A percentile compares a stretch with the other conserved stretches of the same genome.
phyloP scores from a whole-genome alignment of 2,329 filamentous ascomycete species.

The Fusarium protoensiforme region DNA sequence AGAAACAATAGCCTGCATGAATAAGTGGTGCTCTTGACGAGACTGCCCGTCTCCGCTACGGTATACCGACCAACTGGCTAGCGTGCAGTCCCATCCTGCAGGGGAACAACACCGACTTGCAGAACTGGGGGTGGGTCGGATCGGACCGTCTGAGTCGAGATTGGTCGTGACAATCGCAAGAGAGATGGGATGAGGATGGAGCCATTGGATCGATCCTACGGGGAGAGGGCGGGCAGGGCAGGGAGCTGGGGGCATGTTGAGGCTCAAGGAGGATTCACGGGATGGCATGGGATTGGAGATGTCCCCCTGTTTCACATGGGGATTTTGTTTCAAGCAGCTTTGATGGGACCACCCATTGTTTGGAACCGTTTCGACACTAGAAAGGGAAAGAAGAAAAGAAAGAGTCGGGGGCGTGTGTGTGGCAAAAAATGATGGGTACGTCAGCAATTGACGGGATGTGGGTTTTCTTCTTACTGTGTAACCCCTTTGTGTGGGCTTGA shows the following conservation, averaged over 20 bases:
- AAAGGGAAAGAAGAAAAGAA: neutral
- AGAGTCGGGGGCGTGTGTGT: neutral
- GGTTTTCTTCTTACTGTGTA: neutral
- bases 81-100: neutral
- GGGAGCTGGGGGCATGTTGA: neutral
- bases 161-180: neutral
- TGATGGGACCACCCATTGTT: neutral
- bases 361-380: neutral
- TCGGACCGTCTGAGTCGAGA: neutral
- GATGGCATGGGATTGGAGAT: neutral
- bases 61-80: constrained; percentile 6
- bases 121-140: neutral
- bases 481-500: neutral
- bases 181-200: neutral
- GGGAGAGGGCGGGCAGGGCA: neutral
- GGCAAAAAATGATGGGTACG: neutral
- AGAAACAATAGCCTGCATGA: constrained; percentile 1
- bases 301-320: constrained; percentile 16
- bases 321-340: neutral
- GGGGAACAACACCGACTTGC: neutral
- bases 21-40: neutral
- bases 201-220: neutral
- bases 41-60: neutral
- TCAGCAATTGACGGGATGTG: neutral
- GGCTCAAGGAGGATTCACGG: neutral